Evolutionary conservation across 2,329 filamentous ascomycete species (phyloP).

Genomic region (Sporothrix brasiliensis): DNA sequence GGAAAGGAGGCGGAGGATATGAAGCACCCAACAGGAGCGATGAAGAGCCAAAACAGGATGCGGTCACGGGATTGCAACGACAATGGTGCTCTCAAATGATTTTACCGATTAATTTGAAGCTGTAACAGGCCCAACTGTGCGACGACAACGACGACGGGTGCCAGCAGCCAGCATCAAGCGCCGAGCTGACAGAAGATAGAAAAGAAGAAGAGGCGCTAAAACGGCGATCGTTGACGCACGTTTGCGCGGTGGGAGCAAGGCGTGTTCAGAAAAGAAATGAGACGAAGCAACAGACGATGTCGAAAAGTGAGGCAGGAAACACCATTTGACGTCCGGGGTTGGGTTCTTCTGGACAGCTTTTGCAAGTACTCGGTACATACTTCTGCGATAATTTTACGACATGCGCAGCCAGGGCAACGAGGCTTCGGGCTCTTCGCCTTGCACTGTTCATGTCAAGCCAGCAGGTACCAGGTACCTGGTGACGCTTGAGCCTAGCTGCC

Average conservation of each 20-base stretch:
- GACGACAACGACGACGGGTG: constrained; percentile 7
- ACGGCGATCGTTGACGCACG: neutral
- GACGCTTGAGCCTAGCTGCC: constrained; percentile 18
- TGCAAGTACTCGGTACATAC: constrained; percentile 20
- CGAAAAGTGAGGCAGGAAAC: constrained; percentile 18
- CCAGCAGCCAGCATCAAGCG: constrained; percentile 19
- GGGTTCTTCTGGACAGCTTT: neutral
- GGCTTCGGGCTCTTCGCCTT: neutral
- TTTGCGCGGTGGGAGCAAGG: neutral
- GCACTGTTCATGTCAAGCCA: neutral
- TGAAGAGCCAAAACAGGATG: neutral
- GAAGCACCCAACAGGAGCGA: neutral
- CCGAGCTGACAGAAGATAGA: constrained; percentile 6
- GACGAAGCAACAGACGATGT: constrained; percentile 12
- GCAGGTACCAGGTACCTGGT: constrained; percentile 4
- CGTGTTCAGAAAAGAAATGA: constrained; percentile 16
- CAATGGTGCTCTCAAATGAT: neutral
- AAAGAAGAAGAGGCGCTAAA: neutral
- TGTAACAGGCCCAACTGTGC: constrained; percentile 24
- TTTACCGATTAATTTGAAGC: neutral
- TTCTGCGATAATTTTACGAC: no score
- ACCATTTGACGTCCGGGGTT: constrained; percentile 2
- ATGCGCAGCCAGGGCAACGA: neutral
- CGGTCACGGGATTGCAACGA: constrained; percentile 26
- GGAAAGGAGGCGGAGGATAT: constrained; percentile 3